These are phyloP conservation scores for Boletus rex-veris DNA, from an alignment of 768 basidiomycete genomes.

Conservation along the genomic window DNA sequence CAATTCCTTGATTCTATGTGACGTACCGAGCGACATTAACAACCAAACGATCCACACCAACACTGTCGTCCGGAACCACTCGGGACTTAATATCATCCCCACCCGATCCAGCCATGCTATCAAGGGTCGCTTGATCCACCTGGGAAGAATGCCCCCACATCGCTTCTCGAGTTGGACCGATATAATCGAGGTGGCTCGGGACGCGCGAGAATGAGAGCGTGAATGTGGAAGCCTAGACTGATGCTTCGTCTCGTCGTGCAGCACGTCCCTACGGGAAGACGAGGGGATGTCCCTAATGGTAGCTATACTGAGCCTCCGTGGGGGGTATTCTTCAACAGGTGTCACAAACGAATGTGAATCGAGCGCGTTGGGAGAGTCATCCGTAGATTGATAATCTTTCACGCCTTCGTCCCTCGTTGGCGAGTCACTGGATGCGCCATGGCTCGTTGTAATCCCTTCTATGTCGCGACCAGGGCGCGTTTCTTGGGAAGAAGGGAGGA, in stretches of 20 bases:
- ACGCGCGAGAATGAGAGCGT: conserved; percentile 3
- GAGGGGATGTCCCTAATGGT: conserved; percentile 30
- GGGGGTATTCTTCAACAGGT: conserved; percentile 27
- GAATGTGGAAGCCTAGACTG: not conserved
- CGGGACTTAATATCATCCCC: conserved; percentile 63
- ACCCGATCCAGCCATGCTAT: conserved; percentile 68
- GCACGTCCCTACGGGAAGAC: conserved; percentile 6
- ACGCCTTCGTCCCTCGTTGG: conserved; percentile 17
- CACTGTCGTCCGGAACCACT: conserved; percentile 74
- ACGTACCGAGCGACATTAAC: conserved; percentile 70
- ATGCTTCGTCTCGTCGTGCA: conserved; percentile 18
- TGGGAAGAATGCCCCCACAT: conserved; percentile 46
- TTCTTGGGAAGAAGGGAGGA: conserved; percentile 22
- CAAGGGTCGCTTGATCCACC: conserved; percentile 55
- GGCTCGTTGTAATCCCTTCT: not conserved
- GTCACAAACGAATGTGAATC: conserved; percentile 24
- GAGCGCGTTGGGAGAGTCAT: conserved; percentile 29
- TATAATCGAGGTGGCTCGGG: conserved; percentile 38
- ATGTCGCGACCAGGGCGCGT: conserved; percentile 14
- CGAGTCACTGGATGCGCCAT: conserved; percentile 1
- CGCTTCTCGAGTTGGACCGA: conserved; percentile 38
- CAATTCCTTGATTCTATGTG: not conserved
- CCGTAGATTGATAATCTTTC: conserved; percentile 28
- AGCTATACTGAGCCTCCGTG: conserved; percentile 21
- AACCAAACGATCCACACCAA: conserved; percentile 80